Conservation (phyloP, 768 basidiomycete species). For the Hypholoma fasciculare region DNA sequence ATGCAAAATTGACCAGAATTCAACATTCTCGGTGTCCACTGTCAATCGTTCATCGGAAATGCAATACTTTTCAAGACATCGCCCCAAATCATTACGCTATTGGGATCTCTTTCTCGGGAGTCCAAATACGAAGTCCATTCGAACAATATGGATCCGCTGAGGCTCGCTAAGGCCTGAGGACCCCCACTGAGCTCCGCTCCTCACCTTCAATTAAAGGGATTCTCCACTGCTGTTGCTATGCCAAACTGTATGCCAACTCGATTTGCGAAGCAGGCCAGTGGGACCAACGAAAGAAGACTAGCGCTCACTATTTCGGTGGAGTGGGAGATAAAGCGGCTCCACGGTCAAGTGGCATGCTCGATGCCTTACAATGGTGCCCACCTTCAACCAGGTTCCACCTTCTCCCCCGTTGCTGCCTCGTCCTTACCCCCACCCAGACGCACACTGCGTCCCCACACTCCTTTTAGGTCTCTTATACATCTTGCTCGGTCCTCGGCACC, state of each 20-base stretch:
- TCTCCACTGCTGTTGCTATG: slow-evolving; percentile 19
- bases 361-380: background rate
- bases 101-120: too few relatives aligned
- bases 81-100: too few relatives aligned
- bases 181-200: too few relatives aligned
- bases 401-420: slow-evolving; percentile 5
- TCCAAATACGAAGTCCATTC: too few relatives aligned
- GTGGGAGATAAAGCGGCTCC: slow-evolving; percentile 16
- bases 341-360: slow-evolving; percentile 6
- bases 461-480: slow-evolving; percentile 4
- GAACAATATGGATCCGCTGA: too few relatives aligned
- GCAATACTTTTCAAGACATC: too few relatives aligned
- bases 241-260: slow-evolving; percentile 9
- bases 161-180: too few relatives aligned
- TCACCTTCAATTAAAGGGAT: background rate
- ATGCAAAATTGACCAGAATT: too few relatives aligned
- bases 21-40: too few relatives aligned
- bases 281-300: slow-evolving; percentile 10
- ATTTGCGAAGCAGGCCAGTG: slow-evolving; percentile 5
- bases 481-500: slow-evolving; percentile 11
- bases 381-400: slow-evolving; percentile 7
- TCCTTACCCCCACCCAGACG: background rate
- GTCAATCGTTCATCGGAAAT: too few relatives aligned
- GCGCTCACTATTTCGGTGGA: slow-evolving; percentile 12
- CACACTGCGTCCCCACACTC: slow-evolving; percentile 13